Base-by-base conservation (phyloP, 305 asterid species). In the Plantago lanceolata region DNA sequence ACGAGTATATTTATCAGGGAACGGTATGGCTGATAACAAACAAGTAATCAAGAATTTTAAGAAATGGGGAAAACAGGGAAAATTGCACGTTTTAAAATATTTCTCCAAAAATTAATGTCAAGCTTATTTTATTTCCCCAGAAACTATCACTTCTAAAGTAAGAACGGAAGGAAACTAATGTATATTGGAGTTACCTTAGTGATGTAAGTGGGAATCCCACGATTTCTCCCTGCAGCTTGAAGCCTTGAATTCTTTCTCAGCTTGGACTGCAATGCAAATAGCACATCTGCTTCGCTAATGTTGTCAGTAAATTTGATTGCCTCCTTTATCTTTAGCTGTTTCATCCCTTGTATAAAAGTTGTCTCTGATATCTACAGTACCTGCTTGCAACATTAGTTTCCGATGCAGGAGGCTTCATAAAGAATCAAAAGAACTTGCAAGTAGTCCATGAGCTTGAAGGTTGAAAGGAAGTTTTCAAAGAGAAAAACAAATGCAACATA, bases 211-310 rank as follows among this genome's bases (percentile, higher is more conserved):
- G 96, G 99, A 81, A 89, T 84, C 71, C 92, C 90, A 40, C 72
- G 92, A 67, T 97, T 78, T 77, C 75, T 84, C 54, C 96, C 94
- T 28, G 96, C 99, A 61, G 94, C 90, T 85, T 93, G 99, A 77
- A 93, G 88, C 78, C 88, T 80, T 68, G 99, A 71, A 72, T 93
- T 93, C 84, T 87, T 93, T 77, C 78, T 93, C 64, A 93, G 86
- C 84, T 84, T 93, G 73, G 97, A 84, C 77, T 84, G 96, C 80
- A 89, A 72, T 56, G 92, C 99, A 68, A 93, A 81, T 61, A 93
- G 65, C 54, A 79, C 89, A 83, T 87, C 97, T 59, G 96, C 96
- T 79, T 85, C 95, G 26, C 99, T 93, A 71, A 93, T 83, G 86
- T 90, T 85, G 75, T 85, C 96, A 28, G 97, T 93, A 73, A 87